A percentile compares a stretch with the other conserved stretches of the same genome.
Conservation (phyloP, 2,329 filamentous ascomycete genomes). For the Didymosphaeria variabile region DNA sequence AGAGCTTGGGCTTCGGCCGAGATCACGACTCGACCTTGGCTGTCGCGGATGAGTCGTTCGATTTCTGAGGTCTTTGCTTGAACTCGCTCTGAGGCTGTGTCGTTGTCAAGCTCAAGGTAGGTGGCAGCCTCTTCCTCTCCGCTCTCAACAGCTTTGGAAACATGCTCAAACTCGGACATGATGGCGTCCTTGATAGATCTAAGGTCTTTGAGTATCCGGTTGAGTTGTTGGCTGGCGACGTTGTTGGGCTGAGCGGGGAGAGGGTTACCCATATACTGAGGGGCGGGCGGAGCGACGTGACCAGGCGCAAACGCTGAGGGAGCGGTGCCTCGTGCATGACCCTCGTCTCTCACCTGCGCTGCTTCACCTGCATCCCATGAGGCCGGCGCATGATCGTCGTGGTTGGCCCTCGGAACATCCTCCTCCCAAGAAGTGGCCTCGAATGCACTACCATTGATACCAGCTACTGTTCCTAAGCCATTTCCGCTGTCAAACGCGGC, state of each 20-base stretch:
- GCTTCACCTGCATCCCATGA: not conserved
- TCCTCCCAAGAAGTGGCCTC: not conserved
- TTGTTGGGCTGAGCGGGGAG: not conserved
- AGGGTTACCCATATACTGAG: not conserved
- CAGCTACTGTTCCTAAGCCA: not conserved
- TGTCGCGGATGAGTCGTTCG: not conserved
- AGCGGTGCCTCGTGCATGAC: not conserved
- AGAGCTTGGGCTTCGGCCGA: not conserved
- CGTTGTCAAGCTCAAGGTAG: not conserved
- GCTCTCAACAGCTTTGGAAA: not conserved
- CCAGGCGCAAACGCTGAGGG: not conserved
- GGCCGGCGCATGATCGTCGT: not conserved
- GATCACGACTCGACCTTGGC: not conserved
- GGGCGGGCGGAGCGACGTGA: not conserved
- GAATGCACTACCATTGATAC: not conserved
- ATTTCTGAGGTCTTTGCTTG: not conserved
- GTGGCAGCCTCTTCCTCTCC: not conserved
- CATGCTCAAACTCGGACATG: not conserved
- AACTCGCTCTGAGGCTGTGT: not conserved
- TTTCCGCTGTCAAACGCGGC: not conserved
- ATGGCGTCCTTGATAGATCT: not conserved
- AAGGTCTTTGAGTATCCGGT: not conserved
- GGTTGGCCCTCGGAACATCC: not conserved
- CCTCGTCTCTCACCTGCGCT: not conserved
- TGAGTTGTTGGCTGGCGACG: not conserved